phyloP scores from a whole-genome alignment of 768 basidiomycete genomes.

The Boletus reticulatus region DNA sequence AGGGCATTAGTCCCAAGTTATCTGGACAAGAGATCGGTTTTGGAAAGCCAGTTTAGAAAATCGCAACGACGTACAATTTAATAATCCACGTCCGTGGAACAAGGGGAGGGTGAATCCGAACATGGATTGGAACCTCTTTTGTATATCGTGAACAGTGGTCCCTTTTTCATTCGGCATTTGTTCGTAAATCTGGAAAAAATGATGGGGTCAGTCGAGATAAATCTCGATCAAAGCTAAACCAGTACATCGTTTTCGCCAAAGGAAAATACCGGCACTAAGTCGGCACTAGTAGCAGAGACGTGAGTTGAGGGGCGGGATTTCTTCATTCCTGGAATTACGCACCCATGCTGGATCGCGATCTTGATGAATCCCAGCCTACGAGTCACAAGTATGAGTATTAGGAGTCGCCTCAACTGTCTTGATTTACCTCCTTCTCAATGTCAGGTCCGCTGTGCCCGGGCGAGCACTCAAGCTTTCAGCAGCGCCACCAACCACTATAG shows the following conservation, averaged over 20 bases:
- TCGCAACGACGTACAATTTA: conserved; percentile 74
- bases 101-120: conserved; percentile 97
- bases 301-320: conserved; percentile 1
- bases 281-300: conserved; percentile 55
- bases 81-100: conserved; percentile 93
- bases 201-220: neutral
- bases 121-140: conserved; percentile 86
- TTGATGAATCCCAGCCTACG: conserved; percentile 91
- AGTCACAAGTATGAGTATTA: neutral
- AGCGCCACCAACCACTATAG: conserved; percentile 95
- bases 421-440: conserved; percentile 63
- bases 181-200: conserved; percentile 72
- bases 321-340: conserved; percentile 15
- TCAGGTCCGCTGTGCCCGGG: conserved; percentile 95
- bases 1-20: conserved; percentile 94
- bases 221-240: conserved; percentile 23
- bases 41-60: neutral
- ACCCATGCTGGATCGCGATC: conserved; percentile 88
- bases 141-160: conserved; percentile 79
- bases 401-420: neutral
- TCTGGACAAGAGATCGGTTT: conserved; percentile 38
- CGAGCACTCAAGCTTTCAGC: conserved; percentile 92
- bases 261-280: conserved; percentile 95
- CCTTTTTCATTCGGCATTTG: conserved; percentile 97
- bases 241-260: conserved; percentile 97